These are phyloP conservation scores for Prunella vulgaris DNA, from an alignment of 257 asterid species.

Conservation along the genomic window DNA sequence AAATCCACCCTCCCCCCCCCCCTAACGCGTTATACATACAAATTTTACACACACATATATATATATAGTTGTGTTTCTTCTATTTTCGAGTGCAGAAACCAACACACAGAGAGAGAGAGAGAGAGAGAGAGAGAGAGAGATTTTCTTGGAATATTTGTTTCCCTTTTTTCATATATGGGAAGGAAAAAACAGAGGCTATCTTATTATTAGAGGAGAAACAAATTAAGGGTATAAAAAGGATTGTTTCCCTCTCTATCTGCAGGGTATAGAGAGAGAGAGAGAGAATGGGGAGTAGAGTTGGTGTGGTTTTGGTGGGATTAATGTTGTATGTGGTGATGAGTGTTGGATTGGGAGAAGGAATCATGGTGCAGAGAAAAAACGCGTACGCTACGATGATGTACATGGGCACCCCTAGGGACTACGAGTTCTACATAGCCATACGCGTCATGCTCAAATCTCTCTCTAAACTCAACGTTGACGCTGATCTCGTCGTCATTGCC, in stretches of 20 bases:
- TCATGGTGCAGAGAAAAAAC: slow-evolving; percentile 42
- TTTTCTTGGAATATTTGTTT: not conserved
- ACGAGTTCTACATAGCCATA: slow-evolving; percentile 80
- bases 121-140: not conserved
- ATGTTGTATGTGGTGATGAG: not conserved
- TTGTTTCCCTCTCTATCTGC: not conserved
- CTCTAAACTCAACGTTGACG: slow-evolving; percentile 44
- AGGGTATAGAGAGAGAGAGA: not conserved
- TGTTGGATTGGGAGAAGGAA: no score
- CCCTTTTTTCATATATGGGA: not conserved
- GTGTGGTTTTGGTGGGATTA: slow-evolving; percentile 9
- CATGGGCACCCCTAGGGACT: slow-evolving; percentile 95
- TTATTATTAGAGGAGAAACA: no score
- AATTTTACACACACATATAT: not conserved
- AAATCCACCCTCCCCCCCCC: not conserved
- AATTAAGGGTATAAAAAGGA: no score
- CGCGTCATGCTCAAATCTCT: slow-evolving; percentile 87
- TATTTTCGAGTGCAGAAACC: not conserved
- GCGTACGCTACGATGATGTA: slow-evolving; percentile 98
- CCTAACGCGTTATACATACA: slow-evolving; percentile 5
- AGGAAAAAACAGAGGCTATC: not conserved
- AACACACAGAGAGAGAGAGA: not conserved
- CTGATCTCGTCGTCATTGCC: slow-evolving; percentile 95
- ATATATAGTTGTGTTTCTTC: not conserved
- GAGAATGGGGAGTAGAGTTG: slow-evolving; percentile 11